Conservation (phyloP, 2,329 filamentous ascomycete species). For the Sclerotinia minor region DNA sequence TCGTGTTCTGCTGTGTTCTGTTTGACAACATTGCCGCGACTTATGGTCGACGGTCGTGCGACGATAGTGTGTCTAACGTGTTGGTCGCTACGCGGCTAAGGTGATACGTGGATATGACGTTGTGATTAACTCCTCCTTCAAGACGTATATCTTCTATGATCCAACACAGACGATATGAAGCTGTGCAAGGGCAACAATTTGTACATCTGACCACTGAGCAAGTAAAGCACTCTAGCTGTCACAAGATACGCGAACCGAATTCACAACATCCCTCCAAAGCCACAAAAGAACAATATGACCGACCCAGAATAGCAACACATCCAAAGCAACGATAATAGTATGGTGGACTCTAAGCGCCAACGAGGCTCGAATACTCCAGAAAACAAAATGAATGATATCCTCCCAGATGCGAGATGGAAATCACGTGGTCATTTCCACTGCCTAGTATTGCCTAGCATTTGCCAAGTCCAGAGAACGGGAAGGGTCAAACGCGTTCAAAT, state of each 20-base stretch:
- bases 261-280: neutral
- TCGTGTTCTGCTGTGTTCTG: neutral
- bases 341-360: neutral
- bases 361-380: neutral
- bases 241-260: neutral
- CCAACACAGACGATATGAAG: neutral
- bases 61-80: neutral
- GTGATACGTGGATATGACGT: neutral
- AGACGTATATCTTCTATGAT: neutral
- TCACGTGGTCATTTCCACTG: conserved; percentile 11
- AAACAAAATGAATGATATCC: neutral
- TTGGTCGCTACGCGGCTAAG: conserved; percentile 2
- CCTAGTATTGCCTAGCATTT: conserved; percentile 8
- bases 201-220: neutral
- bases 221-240: neutral
- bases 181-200: neutral
- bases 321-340: neutral
- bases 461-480: conserved; percentile 1
- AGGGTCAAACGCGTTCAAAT: neutral
- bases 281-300: too few species aligned
- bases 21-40: conserved; percentile 14
- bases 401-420: neutral
- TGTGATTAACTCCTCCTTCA: neutral
- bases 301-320: too few species aligned
- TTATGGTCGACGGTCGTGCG: conserved; percentile 4